Evolutionary conservation across 805 yeast species (phyloP), one percentile per base, ranked within the genome.

Genomic region (Metschnikowia bowlesiae): DNA sequence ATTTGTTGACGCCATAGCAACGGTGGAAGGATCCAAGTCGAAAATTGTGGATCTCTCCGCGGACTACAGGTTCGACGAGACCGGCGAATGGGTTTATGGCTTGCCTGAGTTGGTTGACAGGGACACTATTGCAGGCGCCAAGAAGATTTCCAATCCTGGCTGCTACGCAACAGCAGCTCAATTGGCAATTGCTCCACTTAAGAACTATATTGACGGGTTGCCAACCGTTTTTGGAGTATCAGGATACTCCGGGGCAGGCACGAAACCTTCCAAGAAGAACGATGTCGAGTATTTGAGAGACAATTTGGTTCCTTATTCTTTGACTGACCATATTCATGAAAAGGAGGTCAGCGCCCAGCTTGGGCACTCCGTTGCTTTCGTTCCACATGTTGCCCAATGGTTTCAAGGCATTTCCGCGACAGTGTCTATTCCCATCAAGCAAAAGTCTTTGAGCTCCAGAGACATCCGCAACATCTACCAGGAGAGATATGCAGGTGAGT

Each of bases 141-240:
- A 79, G 62, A 88, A 87, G 66, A 87, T 94, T 54, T 85, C 97
- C 5, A 94, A 94, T 72, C 99, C 99, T 2, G 99, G 99, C 44
- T 94, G 99, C 76, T 94, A 91, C 67, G 97, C 99, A n/a, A 94
- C 99, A 42, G 97, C 95, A 51, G 94, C 97, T 11, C 98, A 94
- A 75, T 71, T 90, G 28, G 91, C 96, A 11, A 84, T 94, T 65
- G 84, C 92, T 44, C 99, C 99, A 34, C 74, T 94, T 60, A 70
- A 79, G n/a, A 81, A 83, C 44, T 80, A 80, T 62, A 75, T 83
- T 38, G 70, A 74, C 11, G 94, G 94, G 34, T 74, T 78, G 30
- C 98, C 99, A 46, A 75, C 89, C 3, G 78, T 92, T 10, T 94
- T 94, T 66, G 99, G 99, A 64, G 94, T 94, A 33, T 89, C 97